Conservation (phyloP, 768 basidiomycete species). For the Phlegmacium glaucopus region DNA sequence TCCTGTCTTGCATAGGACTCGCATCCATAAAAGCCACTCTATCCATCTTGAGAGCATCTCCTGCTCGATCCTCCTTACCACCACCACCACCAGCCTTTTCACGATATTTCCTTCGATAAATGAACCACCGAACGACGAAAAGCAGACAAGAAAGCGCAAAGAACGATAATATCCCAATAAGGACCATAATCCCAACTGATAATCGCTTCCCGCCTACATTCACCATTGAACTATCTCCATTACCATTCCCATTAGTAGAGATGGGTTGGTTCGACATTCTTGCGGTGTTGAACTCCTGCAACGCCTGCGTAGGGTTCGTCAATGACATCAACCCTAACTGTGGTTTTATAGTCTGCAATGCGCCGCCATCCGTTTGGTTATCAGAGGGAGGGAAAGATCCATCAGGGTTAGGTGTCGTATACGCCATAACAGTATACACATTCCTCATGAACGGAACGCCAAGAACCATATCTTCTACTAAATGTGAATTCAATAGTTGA, state of each 20-base stretch:
- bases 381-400: slow-evolving; percentile 40
- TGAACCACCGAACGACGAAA: slow-evolving; percentile 53
- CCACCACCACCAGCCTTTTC: slow-evolving; percentile 8
- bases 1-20: slow-evolving; percentile 22
- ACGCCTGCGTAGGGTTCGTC: slow-evolving; percentile 57
- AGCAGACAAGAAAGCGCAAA: slow-evolving; percentile 51
- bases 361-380: slow-evolving; percentile 7
- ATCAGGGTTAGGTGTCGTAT: slow-evolving; percentile 40
- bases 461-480: slow-evolving; percentile 67
- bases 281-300: slow-evolving; percentile 67
- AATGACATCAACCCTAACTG: slow-evolving; percentile 60
- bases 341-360: slow-evolving; percentile 29
- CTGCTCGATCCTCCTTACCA: slow-evolving; percentile 11
- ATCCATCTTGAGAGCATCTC: slow-evolving; percentile 13
- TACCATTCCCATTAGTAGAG: slow-evolving; percentile 6
- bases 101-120: slow-evolving; percentile 36
- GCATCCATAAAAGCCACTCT: slow-evolving; percentile 36
- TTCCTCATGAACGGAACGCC: slow-evolving; percentile 78
- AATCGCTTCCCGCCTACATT: slow-evolving; percentile 33
- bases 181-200: slow-evolving; percentile 59
- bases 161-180: slow-evolving; percentile 57
- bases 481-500: slow-evolving; percentile 31
- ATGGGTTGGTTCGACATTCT: slow-evolving; percentile 65
- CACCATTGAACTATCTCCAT: slow-evolving; percentile 13
- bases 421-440: slow-evolving; percentile 75